phyloP scores from a whole-genome alignment of 2,329 filamentous ascomycete genomes.

The Aspergillus ruber region DNA sequence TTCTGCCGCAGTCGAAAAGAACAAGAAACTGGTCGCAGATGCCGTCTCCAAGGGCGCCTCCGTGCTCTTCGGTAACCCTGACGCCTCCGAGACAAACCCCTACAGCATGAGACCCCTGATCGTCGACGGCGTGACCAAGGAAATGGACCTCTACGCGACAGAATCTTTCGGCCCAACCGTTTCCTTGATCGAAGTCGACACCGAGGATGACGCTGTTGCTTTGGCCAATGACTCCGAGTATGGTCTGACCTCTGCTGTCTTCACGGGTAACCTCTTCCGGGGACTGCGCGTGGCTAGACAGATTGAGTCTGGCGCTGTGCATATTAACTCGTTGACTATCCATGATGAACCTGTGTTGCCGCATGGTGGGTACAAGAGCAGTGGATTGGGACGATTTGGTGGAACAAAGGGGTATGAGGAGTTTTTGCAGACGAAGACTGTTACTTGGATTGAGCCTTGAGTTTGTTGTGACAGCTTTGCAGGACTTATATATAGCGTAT shows the following conservation, averaged over 20 bases:
- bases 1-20: slow-evolving; percentile 46
- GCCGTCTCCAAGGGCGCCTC: slow-evolving; percentile 54
- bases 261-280: slow-evolving; percentile 60
- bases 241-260: slow-evolving; percentile 65
- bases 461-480: neutral
- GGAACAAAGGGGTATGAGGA: slow-evolving; percentile 46
- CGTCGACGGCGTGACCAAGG: slow-evolving; percentile 58
- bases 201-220: slow-evolving; percentile 60
- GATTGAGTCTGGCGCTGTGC: slow-evolving; percentile 61
- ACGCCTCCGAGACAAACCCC: slow-evolving; percentile 35
- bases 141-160: slow-evolving; percentile 68
- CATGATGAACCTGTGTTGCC: slow-evolving; percentile 57
- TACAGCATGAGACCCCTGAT: slow-evolving; percentile 58
- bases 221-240: slow-evolving; percentile 80
- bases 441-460: slow-evolving; percentile 21
- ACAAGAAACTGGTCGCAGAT: slow-evolving; percentile 47
- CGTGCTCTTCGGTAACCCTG: slow-evolving; percentile 48
- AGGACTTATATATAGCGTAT: too few species aligned
- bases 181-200: slow-evolving; percentile 58
- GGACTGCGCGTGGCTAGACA: slow-evolving; percentile 55
- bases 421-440: slow-evolving; percentile 54
- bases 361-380: slow-evolving; percentile 56
- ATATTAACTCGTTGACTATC: slow-evolving; percentile 58
- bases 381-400: slow-evolving; percentile 55
- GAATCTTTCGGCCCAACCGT: slow-evolving; percentile 76